A percentile compares a stretch with the other conserved stretches of the same genome.
Conservation (phyloP, 1,284 basidiomycete genomes). For the Vanrija pseudolonga region DNA sequence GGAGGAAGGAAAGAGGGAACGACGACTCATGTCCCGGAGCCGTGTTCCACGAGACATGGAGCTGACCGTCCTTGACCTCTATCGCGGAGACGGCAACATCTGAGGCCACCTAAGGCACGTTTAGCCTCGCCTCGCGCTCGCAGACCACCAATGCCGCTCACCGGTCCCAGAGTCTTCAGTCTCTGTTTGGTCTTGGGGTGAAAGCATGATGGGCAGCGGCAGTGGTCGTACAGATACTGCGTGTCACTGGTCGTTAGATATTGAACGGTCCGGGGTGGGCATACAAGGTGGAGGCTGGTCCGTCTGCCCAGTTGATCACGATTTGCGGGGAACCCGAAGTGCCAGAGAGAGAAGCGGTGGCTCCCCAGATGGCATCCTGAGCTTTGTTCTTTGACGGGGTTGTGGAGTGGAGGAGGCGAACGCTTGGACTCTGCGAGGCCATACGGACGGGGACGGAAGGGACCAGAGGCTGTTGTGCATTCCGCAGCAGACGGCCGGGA, state of each 20-base stretch:
- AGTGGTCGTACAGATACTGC: slow-evolving; percentile 77
- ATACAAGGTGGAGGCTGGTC: too few relatives aligned
- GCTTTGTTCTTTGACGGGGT: too few relatives aligned
- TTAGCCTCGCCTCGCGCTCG: not conserved
- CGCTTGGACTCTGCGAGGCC: too few relatives aligned
- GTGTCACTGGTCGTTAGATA: slow-evolving; percentile 55
- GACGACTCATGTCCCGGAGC: slow-evolving; percentile 61
- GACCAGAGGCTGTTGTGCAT: too few relatives aligned
- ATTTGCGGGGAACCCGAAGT: too few relatives aligned
- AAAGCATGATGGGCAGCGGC: slow-evolving; percentile 81
- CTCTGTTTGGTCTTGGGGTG: slow-evolving; percentile 88
- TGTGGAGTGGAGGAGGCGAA: too few relatives aligned
- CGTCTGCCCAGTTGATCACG: too few relatives aligned
- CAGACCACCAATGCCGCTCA: slow-evolving; percentile 36
- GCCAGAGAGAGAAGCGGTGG: too few relatives aligned
- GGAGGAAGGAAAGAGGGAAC: slow-evolving; percentile 59
- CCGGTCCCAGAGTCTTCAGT: slow-evolving; percentile 77
- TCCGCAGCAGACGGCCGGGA: too few relatives aligned
- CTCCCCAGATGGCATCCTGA: too few relatives aligned
- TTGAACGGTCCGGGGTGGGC: too few relatives aligned
- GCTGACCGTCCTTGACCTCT: slow-evolving; percentile 8
- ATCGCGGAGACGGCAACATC: slow-evolving; percentile 55
- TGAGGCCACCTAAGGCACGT: slow-evolving; percentile 61
- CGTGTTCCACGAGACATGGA: slow-evolving; percentile 53
- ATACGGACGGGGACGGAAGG: too few relatives aligned